Evolutionary conservation across 1,284 basidiomycete species (phyloP).

Genomic region (Leccinum griseonigrum): DNA sequence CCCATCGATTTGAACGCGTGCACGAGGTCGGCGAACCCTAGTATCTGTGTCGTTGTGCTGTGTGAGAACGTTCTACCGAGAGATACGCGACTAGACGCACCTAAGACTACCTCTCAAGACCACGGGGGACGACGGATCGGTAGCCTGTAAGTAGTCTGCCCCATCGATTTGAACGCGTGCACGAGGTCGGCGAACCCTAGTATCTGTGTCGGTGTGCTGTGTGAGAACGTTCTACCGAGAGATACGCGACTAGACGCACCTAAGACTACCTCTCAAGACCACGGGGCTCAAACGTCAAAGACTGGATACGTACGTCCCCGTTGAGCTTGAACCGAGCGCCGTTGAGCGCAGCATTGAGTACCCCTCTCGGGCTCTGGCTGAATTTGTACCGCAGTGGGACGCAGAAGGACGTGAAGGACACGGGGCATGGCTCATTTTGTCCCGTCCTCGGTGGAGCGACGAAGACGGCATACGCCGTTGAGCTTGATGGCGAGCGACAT

Average conservation of each 20-base stretch:
- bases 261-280: constrained; percentile 83
- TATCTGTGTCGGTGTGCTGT: constrained; percentile 50
- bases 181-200: constrained; percentile 80
- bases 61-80: background rate
- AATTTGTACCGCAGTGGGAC: too few species aligned
- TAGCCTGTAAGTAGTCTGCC: constrained; percentile 54
- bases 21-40: constrained; percentile 81
- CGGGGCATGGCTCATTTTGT: too few species aligned
- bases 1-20: constrained; percentile 75
- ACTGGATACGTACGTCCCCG: too few species aligned
- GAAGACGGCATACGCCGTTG: too few species aligned
- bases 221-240: background rate
- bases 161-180: constrained; percentile 71
- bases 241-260: constrained; percentile 39
- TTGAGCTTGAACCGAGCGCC: too few species aligned
- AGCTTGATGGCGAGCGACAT: constrained; percentile 27
- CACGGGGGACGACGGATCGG: constrained; percentile 19
- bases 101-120: constrained; percentile 86
- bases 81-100: constrained; percentile 33
- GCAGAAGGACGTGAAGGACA: too few species aligned
- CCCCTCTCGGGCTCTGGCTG: too few species aligned
- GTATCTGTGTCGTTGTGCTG: constrained; percentile 51
- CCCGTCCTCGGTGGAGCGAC: too few species aligned
- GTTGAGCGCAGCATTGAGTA: too few species aligned
- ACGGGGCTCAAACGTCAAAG: too few species aligned